Percentiles rank a stretch among this genome's conserved stretches.
Evolutionary conservation across 192 early-diverging fungal species (phyloP).

Genomic region (Allomyces macrogynus): DNA sequence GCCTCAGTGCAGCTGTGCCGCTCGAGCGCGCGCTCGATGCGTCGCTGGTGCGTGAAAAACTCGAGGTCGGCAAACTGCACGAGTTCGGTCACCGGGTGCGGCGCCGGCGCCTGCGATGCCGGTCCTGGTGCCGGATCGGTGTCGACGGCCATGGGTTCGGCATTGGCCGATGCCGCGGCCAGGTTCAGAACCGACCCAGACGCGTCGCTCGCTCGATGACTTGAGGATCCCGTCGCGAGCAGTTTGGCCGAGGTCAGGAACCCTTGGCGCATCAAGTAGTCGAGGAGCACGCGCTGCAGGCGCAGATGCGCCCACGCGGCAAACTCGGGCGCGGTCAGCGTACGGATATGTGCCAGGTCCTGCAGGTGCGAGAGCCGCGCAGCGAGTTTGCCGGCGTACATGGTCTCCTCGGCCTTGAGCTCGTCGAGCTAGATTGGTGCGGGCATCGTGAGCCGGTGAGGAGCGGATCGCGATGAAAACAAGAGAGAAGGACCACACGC

Average conservation of each 20-base stretch:
- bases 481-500: not conserved
- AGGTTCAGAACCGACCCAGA: too few relatives aligned
- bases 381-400: slow-evolving; percentile 46
- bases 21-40: slow-evolving; percentile 59
- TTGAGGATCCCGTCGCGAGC: slow-evolving; percentile 11
- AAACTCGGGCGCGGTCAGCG: slow-evolving; percentile 48
- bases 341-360: slow-evolving; percentile 41
- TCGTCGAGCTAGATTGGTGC: slow-evolving; percentile 31
- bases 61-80: slow-evolving; percentile 77
- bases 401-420: slow-evolving; percentile 50
- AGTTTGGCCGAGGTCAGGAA: slow-evolving; percentile 50
- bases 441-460: not conserved
- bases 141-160: too few relatives aligned
- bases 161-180: too few relatives aligned
- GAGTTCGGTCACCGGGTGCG: not conserved
- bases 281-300: slow-evolving; percentile 72
- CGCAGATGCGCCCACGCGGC: slow-evolving; percentile 67
- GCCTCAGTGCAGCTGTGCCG: slow-evolving; percentile 65
- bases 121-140: too few relatives aligned
- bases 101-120: too few relatives aligned
- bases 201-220: too few relatives aligned
- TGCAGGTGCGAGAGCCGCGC: slow-evolving; percentile 55
- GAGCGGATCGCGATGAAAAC: not conserved
- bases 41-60: slow-evolving; percentile 61
- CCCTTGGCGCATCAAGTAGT: slow-evolving; percentile 86